Conservation (phyloP, 1,139 yeast species). For the Taphrina betulina region DNA sequence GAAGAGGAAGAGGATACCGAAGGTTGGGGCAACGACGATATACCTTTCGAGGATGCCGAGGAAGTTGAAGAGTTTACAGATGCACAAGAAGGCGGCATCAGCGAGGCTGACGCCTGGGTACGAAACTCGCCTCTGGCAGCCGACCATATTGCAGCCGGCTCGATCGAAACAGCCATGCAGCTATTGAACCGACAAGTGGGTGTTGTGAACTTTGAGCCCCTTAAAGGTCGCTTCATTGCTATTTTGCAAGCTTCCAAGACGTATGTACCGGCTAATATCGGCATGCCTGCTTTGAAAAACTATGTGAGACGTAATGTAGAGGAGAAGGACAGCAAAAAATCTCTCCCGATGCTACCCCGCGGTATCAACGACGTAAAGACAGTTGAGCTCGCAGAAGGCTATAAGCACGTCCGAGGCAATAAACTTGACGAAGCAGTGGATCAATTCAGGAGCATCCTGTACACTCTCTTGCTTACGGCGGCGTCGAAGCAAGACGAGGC, state of each 20-base stretch:
- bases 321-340: constrained; percentile 46
- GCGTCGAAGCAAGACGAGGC: constrained; percentile 76
- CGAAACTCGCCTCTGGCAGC: constrained; percentile 90
- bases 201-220: constrained; percentile 78
- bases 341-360: constrained; percentile 72
- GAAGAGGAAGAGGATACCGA: constrained; percentile 46
- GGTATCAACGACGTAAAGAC: constrained; percentile 51
- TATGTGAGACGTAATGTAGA: constrained; percentile 68
- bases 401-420: constrained; percentile 77
- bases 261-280: constrained; percentile 70
- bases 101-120: constrained; percentile 78
- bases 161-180: constrained; percentile 86
- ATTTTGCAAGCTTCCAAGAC: constrained; percentile 78
- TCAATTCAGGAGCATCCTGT: constrained; percentile 74
- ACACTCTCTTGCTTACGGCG: constrained; percentile 68
- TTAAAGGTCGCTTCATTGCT: constrained; percentile 76
- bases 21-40: constrained; percentile 49
- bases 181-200: constrained; percentile 88
- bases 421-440: constrained; percentile 77
- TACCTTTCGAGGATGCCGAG: constrained; percentile 63
- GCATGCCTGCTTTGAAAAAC: constrained; percentile 66
- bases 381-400: constrained; percentile 67
- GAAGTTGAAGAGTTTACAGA: constrained; percentile 63
- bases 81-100: constrained; percentile 51
- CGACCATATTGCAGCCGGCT: constrained; percentile 92